Base-by-base conservation (phyloP, 768 basidiomycete genomes). In the Tubosaeta sp. region DNA sequence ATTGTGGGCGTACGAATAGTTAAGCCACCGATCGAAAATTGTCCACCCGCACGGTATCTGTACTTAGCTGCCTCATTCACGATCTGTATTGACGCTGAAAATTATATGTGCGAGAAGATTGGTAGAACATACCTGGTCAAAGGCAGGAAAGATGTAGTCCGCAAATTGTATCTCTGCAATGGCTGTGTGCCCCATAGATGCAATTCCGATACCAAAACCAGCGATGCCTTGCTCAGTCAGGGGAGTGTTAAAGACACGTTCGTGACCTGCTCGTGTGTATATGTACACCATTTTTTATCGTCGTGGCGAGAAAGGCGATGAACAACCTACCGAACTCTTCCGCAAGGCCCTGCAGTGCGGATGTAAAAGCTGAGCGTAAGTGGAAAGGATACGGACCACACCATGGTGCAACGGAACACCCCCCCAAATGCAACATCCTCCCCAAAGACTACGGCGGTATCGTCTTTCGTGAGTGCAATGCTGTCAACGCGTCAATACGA, bases 31-130 rank as follows among this genome's bases (percentile, higher is more conserved):
- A 84, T 85, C 51, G 89, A 83, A 69, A 79, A 94, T 45, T 79
- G 75, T 0, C 91, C 90, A 29, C 90, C 92, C 21, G 91, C 91
- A 25, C 92, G 88, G 64, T 92, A 97, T 31, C 92, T 79, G 56
- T 86, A 83, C 69, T 97, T 97, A 32, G 94, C 93, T 2, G 92
- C 94, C 72, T 97, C 94, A 57, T 95, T 96, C 35, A 96, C 92
- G 19, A 96, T 76, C 87, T 94, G 48, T 9, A 32, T 43, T n/a
- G 27, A 21, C 34, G 40, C 2, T 52, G 41, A 53, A 34, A 22
- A 44, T 11, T 27, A n/a, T 18, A 24, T 42, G 27, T 6, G 18
- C n/a, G 24, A 27, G n/a, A 38, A 49, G 10, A 51, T 38, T 13
- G 13, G 24, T 42, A 12, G n/a, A 13, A 53, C 69, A 38, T 46